phyloP scores from a whole-genome alignment of 441 rosid genomes.

The Viola pubescens region DNA sequence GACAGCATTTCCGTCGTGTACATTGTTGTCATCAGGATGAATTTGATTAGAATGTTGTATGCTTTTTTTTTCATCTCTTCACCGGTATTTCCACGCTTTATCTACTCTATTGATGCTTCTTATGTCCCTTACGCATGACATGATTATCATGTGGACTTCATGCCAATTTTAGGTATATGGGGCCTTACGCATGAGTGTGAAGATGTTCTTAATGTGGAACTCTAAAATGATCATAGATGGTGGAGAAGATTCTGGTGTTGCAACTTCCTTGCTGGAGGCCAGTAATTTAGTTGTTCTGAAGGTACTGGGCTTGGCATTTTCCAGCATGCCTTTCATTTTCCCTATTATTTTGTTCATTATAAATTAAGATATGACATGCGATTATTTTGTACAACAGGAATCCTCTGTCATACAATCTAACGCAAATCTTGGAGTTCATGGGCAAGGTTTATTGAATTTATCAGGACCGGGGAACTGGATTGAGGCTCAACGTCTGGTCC shows the following conservation, averaged over 20 bases:
- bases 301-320: constrained; percentile 33
- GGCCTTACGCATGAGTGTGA: constrained; percentile 95
- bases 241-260: constrained; percentile 73
- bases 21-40: too few species aligned
- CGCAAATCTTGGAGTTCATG: constrained; percentile 94
- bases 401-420: constrained; percentile 91
- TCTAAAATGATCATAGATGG: constrained; percentile 85
- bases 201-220: constrained; percentile 98
- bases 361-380: constrained; percentile 1
- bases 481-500: constrained; percentile 93
- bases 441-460: constrained; percentile 91
- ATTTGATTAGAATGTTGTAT: too few species aligned
- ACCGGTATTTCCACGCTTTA: too few species aligned
- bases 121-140: not conserved
- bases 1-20: too few species aligned
- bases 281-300: constrained; percentile 94
- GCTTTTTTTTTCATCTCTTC: too few species aligned
- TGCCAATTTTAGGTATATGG: constrained; percentile 72
- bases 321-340: constrained; percentile 4
- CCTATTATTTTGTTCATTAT: constrained; percentile 16
- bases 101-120: not conserved
- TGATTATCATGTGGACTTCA: constrained; percentile 15
- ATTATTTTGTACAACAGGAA: constrained; percentile 43
- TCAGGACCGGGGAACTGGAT: constrained; percentile 89
- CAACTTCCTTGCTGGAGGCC: constrained; percentile 89